A percentile compares a stretch with the other conserved stretches of the same genome.
Conservation (phyloP, 164 flowering plant species). For the Vitis rupestris region DNA sequence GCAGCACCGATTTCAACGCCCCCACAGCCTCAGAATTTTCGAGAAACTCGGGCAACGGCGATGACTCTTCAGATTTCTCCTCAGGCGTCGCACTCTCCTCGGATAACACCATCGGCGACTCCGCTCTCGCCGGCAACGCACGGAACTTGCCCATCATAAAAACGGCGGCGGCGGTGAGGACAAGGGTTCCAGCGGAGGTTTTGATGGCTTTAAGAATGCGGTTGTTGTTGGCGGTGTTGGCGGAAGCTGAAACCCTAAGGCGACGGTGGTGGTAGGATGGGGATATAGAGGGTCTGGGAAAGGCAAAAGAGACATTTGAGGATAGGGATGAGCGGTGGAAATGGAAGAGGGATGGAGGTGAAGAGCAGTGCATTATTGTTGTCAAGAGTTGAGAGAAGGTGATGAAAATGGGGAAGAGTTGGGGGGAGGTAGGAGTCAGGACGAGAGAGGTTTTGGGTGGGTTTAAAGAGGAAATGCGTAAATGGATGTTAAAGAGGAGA, state of each 20-base stretch:
- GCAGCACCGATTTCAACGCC: conserved; percentile 46
- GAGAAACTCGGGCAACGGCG: conserved; percentile 48
- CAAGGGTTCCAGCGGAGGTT: conserved; percentile 6
- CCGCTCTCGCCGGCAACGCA: conserved; percentile 2
- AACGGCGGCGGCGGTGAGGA: conserved; percentile 12
- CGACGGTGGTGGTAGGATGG: background rate
- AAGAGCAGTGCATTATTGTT: background rate
- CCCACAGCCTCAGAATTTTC: conserved; percentile 51
- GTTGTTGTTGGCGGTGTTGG: background rate
- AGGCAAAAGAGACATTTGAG: background rate
- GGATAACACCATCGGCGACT: background rate
- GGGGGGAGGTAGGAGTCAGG: too few relatives aligned
- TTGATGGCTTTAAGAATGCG: conserved; percentile 6
- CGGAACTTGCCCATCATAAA: conserved; percentile 8
- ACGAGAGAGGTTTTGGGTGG: too few relatives aligned
- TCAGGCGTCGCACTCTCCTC: background rate
- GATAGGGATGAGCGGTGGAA: background rate
- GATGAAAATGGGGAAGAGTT: too few relatives aligned
- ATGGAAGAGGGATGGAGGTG: conserved; percentile 6
- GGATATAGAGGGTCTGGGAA: background rate
- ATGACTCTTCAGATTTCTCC: background rate
- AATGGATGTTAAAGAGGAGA: too few relatives aligned
- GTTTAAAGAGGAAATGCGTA: too few relatives aligned
- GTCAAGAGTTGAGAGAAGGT: too few relatives aligned
- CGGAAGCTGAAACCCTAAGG: background rate